A percentile compares a stretch with the other conserved stretches of the same genome.
These are phyloP conservation scores for Mucor indicus DNA, from an alignment of 371 early-diverging fungal genomes.

Conservation along the genomic window DNA sequence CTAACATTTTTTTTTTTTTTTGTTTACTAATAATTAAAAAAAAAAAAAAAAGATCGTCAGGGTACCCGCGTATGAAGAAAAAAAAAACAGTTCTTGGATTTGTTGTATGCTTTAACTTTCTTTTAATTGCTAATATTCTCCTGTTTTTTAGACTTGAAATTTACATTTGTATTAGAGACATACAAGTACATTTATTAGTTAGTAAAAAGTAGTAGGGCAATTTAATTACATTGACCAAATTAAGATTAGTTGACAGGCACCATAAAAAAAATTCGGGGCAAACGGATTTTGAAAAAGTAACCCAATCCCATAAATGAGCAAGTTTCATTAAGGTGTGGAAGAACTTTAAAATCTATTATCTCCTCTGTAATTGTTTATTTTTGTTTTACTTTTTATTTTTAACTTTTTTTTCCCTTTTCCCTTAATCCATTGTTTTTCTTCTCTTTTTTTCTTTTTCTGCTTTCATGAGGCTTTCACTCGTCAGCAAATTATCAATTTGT, in stretches of 20 bases:
- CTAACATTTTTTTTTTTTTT: neutral
- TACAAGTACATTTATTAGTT: no score
- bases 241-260: slow-evolving; percentile 6
- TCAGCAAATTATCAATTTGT: slow-evolving; percentile 7
- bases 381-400: neutral
- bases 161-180: no score
- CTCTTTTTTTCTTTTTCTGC: no score
- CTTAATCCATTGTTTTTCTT: neutral
- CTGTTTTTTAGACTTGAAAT: no score
- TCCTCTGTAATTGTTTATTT: slow-evolving; percentile 1
- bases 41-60: no score
- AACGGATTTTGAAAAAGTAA: neutral
- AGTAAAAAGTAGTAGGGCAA: no score
- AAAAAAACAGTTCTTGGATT: no score
- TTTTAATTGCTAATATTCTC: no score
- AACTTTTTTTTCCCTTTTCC: neutral
- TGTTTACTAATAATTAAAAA: no score
- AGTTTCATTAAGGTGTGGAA: neutral
- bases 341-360: slow-evolving; percentile 5
- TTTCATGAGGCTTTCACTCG: slow-evolving; percentile 2
- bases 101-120: no score
- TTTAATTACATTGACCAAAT: no score
- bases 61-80: no score
- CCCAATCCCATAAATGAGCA: neutral
- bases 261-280: slow-evolving; percentile 1